Evolutionary conservation across 352 stramenopile genomes (phyloP).

Genomic region (Pythium pyrilobum): DNA sequence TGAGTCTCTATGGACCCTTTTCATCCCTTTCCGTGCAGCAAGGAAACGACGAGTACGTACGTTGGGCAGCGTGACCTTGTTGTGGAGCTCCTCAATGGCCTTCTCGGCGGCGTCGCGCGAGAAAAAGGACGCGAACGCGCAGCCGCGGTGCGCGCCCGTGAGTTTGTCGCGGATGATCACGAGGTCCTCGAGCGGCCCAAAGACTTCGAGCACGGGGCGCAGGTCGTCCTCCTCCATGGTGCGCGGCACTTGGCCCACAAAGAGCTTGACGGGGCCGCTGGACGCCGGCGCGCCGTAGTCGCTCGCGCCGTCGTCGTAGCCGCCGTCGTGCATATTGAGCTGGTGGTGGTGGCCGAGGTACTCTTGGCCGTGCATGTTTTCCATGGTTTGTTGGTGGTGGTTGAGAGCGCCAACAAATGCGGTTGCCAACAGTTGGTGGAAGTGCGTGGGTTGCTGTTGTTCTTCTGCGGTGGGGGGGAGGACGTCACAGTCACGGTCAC

Average conservation of each 20-base stretch:
- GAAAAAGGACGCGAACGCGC: constrained; percentile 87
- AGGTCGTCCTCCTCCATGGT: constrained; percentile 87
- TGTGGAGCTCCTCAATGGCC: constrained; percentile 83
- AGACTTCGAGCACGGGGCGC: constrained; percentile 80
- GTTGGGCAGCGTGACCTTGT: constrained; percentile 82
- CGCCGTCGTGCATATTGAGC: background rate
- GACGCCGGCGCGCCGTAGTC: background rate
- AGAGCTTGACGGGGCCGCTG: constrained; percentile 67
- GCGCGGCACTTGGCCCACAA: constrained; percentile 83
- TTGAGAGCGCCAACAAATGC: too few species aligned
- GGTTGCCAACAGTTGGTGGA: too few species aligned
- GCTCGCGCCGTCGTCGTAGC: constrained; percentile 8
- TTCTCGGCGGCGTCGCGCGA: constrained; percentile 63
- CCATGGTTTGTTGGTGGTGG: constrained; percentile 10
- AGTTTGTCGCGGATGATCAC: constrained; percentile 91
- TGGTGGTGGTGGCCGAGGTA: constrained; percentile 12
- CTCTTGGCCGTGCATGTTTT: constrained; percentile 15
- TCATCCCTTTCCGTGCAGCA: background rate
- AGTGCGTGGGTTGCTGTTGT: background rate
- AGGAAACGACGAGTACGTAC: constrained; percentile 17
- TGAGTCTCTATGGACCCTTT: background rate
- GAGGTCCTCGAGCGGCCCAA: constrained; percentile 79
- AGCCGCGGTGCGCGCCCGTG: constrained; percentile 81
- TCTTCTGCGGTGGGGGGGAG: background rate
- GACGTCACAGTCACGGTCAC: constrained; percentile 8